Base-by-base conservation (phyloP, 2,329 filamentous ascomycete genomes). In the Zasmidium citrigriseum region DNA sequence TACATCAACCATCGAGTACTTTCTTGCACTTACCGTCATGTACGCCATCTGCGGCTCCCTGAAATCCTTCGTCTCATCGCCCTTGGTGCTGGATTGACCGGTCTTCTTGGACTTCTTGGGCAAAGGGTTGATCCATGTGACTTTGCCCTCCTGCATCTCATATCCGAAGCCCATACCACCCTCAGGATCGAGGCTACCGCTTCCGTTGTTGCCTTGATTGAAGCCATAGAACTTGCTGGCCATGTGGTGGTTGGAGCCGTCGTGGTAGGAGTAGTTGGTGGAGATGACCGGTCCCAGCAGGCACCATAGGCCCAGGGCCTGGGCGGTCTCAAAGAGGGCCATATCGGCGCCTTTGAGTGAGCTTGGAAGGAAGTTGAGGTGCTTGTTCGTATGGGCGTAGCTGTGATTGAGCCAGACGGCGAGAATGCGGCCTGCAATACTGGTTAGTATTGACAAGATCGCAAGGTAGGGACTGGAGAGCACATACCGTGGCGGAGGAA, bases 401-500 rank as follows among this genome's bases (percentile, higher is more conserved):
- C 51, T 51, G 55, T 71, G 66, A 3, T 56, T 57, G 44, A 69
- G 59, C 34, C 54, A 58, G 10, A 67, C 46, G 11, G 57, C 67
- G 12, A 69, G 54, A 10, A 57, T 51, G 14, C 62, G 58, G 5
- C 66, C 34, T 41, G 34, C 12, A 4, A n/a, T 11, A 14, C 27
- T 10, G 34, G 34, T 41, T 16, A 4, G 18, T 4, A 4, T n/a
- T 41, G 4, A n/a, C 12, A 41, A 41, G 34, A n/a, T 7, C n/a
- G 34, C 18, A n/a, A 41, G 34, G 18, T 4, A 41, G 34, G 34
- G 34, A 4, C 4, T 41, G 16, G 16, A n/a, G n/a, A n/a, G 16
- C 18, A 41, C 34, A 16, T 41, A n/a, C 34, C 68, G 16, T 54
- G 14, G 3, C 60, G 47, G 64, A 81, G 70, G 57, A 82, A 80